A percentile compares a stretch with the other conserved stretches of the same genome.
Evolutionary conservation across 495 filamentous ascomycete genomes (phyloP).

Genomic region (Xylaria longipes): DNA sequence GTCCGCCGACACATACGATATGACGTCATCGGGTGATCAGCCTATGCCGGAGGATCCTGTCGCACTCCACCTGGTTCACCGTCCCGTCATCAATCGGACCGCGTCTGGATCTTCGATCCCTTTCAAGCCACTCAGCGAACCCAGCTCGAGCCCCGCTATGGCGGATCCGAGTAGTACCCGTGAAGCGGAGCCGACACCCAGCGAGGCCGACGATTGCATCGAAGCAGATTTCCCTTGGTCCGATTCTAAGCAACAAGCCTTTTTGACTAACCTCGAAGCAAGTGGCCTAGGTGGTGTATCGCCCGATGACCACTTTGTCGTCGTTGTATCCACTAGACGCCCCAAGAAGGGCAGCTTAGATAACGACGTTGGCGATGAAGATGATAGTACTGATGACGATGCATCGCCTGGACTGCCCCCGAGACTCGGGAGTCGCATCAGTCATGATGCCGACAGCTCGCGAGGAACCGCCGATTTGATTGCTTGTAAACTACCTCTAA

Average conservation of each 20-base stretch:
- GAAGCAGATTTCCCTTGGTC: slow-evolving; percentile 48
- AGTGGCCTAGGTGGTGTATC: slow-evolving; percentile 70
- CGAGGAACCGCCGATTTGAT: slow-evolving; percentile 43
- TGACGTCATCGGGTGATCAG: slow-evolving; percentile 46
- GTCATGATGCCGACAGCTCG: slow-evolving; percentile 30
- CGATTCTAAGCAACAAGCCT: slow-evolving; percentile 34
- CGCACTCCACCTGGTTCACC: slow-evolving; percentile 31
- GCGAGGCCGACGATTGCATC: slow-evolving; percentile 40
- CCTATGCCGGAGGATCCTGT: slow-evolving; percentile 25
- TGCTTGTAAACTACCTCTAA: slow-evolving; percentile 42
- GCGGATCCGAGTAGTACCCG: slow-evolving; percentile 31
- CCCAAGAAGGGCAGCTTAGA: slow-evolving; percentile 28
- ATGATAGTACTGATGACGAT: slow-evolving; percentile 8
- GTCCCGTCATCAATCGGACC: slow-evolving; percentile 40
- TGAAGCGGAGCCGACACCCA: slow-evolving; percentile 27
- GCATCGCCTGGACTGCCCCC: slow-evolving; percentile 17
- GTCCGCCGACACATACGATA: slow-evolving; percentile 47
- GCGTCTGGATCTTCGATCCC: slow-evolving; percentile 53
- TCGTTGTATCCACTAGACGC: slow-evolving; percentile 61
- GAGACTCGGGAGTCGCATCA: slow-evolving; percentile 4
- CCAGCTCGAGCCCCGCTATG: slow-evolving; percentile 21
- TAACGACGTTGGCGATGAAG: slow-evolving; percentile 28
- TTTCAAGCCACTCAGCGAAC: slow-evolving; percentile 50
- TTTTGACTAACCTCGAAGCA: slow-evolving; percentile 55
- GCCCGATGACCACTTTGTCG: slow-evolving; percentile 70